These are phyloP conservation scores for Fistulina hepatica DNA, from an alignment of 1,284 basidiomycete species.

Conservation along the genomic window DNA sequence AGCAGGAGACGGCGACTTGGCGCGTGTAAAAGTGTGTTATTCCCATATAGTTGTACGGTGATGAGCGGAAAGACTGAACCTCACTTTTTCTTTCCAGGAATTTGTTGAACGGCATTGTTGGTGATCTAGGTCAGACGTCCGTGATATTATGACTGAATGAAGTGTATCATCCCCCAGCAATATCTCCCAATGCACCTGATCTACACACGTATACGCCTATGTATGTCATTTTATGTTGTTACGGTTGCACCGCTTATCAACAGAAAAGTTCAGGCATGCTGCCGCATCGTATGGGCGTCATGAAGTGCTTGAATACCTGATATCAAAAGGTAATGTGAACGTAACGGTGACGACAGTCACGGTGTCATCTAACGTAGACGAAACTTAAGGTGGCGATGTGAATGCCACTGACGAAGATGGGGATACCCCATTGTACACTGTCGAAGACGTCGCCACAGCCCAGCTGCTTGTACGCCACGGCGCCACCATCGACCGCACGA, in stretches of 20 bases:
- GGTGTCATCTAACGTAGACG: conserved; percentile 8
- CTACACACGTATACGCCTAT: conserved; percentile 81
- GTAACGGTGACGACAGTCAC: conserved; percentile 8
- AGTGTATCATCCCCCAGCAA: conserved; percentile 33
- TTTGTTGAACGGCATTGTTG: conserved; percentile 49
- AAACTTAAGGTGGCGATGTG: conserved; percentile 63
- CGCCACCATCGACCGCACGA: conserved; percentile 52
- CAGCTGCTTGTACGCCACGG: conserved; percentile 72
- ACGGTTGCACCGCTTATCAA: conserved; percentile 8
- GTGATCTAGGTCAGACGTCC: conserved; percentile 30
- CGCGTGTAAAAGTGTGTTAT: conserved; percentile 33
- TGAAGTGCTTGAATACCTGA: conserved; percentile 67
- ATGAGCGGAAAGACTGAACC: too few species aligned
- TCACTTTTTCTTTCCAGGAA: conserved; percentile 27
- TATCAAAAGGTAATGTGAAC: conserved; percentile 45
- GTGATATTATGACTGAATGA: conserved; percentile 14
- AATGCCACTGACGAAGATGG: conserved; percentile 81
- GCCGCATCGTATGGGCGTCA: conserved; percentile 85
- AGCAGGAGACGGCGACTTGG: conserved; percentile 73
- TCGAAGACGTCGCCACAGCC: conserved; percentile 73
- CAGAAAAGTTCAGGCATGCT: conserved; percentile 57
- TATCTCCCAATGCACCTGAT: conserved; percentile 71
- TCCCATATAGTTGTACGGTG: too few species aligned
- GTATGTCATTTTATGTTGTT: conserved; percentile 29
- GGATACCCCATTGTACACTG: conserved; percentile 87